A percentile compares a stretch with the other conserved stretches of the same genome.
Conservation (phyloP, 2,329 filamentous ascomycete genomes). For the Aspergillus oerlinghausenensis region DNA sequence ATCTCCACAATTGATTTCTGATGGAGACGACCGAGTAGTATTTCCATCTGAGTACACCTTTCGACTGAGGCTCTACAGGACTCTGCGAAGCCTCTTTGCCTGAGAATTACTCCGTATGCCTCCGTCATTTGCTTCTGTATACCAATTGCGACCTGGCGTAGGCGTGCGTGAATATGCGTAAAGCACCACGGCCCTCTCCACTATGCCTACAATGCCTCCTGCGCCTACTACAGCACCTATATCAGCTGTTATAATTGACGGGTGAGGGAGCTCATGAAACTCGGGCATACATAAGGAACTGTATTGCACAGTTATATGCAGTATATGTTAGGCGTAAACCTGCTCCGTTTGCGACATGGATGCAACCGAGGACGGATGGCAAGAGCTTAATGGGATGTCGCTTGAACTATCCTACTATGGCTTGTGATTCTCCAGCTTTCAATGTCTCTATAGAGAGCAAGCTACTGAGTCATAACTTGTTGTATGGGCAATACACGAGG, state of each 20-base stretch:
- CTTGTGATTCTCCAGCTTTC: not conserved
- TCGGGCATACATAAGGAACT: not conserved
- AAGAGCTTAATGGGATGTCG: not conserved
- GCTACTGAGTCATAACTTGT: not conserved
- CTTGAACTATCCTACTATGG: not conserved
- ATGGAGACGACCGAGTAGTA: too few relatives aligned
- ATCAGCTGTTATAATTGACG: not conserved
- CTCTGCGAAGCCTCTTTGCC: not conserved
- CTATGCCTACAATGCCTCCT: not conserved
- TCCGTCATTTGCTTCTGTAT: not conserved
- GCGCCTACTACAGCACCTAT: not conserved
- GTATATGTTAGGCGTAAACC: not conserved
- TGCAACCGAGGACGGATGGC: not conserved
- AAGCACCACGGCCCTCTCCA: not conserved
- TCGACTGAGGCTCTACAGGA: not conserved
- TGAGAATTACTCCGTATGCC: not conserved
- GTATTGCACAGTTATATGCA: not conserved
- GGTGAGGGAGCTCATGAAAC: not conserved
- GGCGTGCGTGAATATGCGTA: not conserved
- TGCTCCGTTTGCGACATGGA: not conserved
- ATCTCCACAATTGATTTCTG: not conserved
- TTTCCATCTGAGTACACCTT: not conserved
- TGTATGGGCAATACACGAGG: not conserved
- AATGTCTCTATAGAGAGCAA: not conserved
- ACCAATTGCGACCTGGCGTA: not conserved